Percentiles rank a stretch among this genome's conserved stretches.
These are phyloP conservation scores for Tuber calosporum DNA, from an alignment of 495 filamentous ascomycete species.

Conservation along the genomic window DNA sequence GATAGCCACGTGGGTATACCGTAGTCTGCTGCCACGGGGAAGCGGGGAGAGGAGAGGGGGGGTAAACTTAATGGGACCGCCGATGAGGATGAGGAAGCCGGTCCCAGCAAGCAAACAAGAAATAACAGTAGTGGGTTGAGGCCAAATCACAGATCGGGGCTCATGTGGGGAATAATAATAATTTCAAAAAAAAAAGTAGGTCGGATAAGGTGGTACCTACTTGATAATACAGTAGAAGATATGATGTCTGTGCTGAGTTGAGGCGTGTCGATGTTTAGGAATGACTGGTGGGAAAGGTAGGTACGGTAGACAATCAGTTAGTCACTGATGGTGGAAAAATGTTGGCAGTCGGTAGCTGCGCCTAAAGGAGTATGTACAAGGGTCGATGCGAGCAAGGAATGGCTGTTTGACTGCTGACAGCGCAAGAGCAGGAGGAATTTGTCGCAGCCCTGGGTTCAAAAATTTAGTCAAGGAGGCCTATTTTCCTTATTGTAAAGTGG, in stretches of 20 bases:
- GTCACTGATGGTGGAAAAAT: neutral
- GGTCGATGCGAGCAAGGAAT: conserved; percentile 8
- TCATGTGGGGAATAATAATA: neutral
- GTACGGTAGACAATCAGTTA: conserved; percentile 1
- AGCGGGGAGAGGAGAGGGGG: conserved; percentile 19
- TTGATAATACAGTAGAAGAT: neutral
- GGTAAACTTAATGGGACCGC: conserved; percentile 8
- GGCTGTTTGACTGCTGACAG: conserved; percentile 7
- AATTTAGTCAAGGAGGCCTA: neutral
- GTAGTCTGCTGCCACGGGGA: conserved; percentile 5
- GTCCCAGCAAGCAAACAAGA: conserved; percentile 10
- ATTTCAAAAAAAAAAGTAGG: neutral
- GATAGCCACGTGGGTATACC: neutral
- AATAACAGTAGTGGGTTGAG: conserved; percentile 7
- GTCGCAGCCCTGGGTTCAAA: neutral
- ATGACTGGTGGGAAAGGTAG: conserved; percentile 19
- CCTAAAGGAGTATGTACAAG: conserved; percentile 12
- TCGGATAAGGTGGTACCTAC: neutral
- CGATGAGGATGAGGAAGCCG: conserved; percentile 25
- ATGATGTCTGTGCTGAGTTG: conserved; percentile 6
- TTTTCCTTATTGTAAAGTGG: neutral
- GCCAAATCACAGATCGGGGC: neutral
- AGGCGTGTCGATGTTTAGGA: conserved; percentile 16
- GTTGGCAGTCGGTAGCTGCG: neutral
- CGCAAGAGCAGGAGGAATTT: neutral